Base-by-base conservation (phyloP, 352 stramenopile species). In the Phytopythium chamaehyphon region DNA sequence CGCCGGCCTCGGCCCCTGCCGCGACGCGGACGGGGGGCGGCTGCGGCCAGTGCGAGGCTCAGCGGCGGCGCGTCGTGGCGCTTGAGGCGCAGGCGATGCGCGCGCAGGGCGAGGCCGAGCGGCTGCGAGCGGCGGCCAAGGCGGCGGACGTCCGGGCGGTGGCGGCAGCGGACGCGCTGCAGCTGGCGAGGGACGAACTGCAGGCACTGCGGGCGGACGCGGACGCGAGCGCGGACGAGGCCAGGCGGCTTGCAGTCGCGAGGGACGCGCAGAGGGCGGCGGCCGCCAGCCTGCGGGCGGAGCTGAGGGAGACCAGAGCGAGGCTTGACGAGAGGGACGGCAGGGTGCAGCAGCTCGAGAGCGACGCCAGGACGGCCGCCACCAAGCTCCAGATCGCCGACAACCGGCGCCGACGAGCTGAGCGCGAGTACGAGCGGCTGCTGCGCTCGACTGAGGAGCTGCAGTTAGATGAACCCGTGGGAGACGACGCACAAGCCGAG, bases 341-440 rank as follows among this genome's bases (percentile, higher is more conserved):
- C 10, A 44, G 54, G 21, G 26, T 76, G 1, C 37, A 28, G 2
- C 52, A 59, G n/a, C 37, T 73, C 8, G 63, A 67, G 35, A 52
- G 26, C 22, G 54, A 54, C 24, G 66, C 70, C 51, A 47, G 45
- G 0, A 54, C 57, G 14, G 42, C 51, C n/a, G 54, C 44, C 9
- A 76, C 68, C 22, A 54, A 72, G 18, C 40, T 68, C 6, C 71
- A 82, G 36, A 55, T 71, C 3, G 60, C 64, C 16, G 58, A 73
- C 24, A 73, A 74, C 40, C 59, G 61, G 21, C 58, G 52, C 22
- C 47, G 23, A 5, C 54, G 57, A 44, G 71, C 62, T 14, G 35
- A 71, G 31, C 50, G 47, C 35, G 68, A 71, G 43, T 58, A 51
- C 6, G 51, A 56, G 51, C 50, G 54, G 51, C 31, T 59, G 33